Percentiles rank a stretch among this genome's conserved stretches.
Conservation (phyloP, 129 eudicot genomes). For the Rutidosis leptorrhynchoides region DNA sequence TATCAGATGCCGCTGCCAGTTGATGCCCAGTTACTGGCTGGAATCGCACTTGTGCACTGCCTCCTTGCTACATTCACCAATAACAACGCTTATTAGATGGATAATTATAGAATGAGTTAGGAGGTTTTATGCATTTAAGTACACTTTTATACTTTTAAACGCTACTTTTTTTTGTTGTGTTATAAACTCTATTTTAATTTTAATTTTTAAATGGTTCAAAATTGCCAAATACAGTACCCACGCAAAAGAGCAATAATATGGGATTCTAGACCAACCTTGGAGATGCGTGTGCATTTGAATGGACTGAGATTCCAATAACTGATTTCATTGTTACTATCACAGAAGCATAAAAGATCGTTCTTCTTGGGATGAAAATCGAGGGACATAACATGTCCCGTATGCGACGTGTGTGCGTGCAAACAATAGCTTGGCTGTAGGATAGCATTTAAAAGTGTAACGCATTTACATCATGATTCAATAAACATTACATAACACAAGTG, state of each 20-base stretch:
- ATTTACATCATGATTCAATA: neutral
- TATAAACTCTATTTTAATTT: too few species aligned
- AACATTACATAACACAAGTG: neutral
- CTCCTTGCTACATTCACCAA: constrained; percentile 62
- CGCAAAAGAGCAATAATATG: neutral
- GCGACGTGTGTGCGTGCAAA: constrained; percentile 75
- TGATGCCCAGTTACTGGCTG: constrained; percentile 81
- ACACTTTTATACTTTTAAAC: neutral
- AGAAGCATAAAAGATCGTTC: constrained; percentile 86
- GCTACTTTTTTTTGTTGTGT: neutral
- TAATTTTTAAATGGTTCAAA: neutral
- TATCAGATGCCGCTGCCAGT: constrained; percentile 93
- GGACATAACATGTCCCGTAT: constrained; percentile 76
- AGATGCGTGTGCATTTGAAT: constrained; percentile 68
- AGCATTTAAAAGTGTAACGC: neutral
- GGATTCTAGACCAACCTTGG: constrained; percentile 60
- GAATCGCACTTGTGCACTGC: constrained; percentile 92
- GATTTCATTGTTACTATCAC: constrained; percentile 82
- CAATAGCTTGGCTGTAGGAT: constrained; percentile 85
- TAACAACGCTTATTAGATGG: constrained; percentile 10
- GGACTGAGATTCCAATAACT: constrained; percentile 90
- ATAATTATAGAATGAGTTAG: constrained; percentile 16
- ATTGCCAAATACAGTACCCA: neutral
- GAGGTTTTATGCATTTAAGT: neutral
- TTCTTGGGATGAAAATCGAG: constrained; percentile 98